Conservation (phyloP, 2,329 filamentous ascomycete species). For the Ascochyta lentis region DNA sequence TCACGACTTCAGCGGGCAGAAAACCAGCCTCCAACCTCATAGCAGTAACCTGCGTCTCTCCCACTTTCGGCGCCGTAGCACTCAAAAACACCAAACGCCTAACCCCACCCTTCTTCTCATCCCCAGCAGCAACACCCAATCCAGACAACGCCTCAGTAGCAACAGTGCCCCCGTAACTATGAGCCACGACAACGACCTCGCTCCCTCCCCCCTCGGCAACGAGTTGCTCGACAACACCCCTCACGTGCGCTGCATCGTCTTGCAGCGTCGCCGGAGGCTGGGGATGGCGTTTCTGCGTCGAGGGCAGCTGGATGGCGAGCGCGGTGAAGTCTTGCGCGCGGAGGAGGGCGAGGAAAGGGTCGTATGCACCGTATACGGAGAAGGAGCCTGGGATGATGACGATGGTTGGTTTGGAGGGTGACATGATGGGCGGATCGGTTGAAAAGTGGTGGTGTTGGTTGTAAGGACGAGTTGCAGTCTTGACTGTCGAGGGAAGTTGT, state of each 20-base stretch:
- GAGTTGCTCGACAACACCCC: constrained; percentile 22
- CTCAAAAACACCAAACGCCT: constrained; percentile 24
- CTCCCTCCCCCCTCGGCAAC: constrained; percentile 31
- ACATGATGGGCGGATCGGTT: background rate
- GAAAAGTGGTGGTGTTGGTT: background rate
- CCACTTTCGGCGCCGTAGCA: constrained; percentile 20
- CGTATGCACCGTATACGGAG: constrained; percentile 17
- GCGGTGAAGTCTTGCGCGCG: constrained; percentile 18
- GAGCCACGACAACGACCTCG: constrained; percentile 36
- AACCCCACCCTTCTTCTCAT: constrained; percentile 29
- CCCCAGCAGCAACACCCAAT: background rate
- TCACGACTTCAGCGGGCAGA: constrained; percentile 6
- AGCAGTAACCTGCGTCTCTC: constrained; percentile 15
- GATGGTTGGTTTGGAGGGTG: constrained; percentile 18
- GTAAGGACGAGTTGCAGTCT: background rate
- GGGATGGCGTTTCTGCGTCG: constrained; percentile 20
- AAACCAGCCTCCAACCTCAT: constrained; percentile 6
- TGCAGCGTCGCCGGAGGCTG: constrained; percentile 24
- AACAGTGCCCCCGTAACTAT: constrained; percentile 24
- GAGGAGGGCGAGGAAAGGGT: constrained; percentile 13
- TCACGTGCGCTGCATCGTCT: constrained; percentile 41
- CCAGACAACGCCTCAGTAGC: constrained; percentile 19
- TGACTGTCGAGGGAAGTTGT: background rate
- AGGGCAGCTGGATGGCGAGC: constrained; percentile 21
- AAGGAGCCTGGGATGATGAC: constrained; percentile 34